phyloP scores from a whole-genome alignment of 495 filamentous ascomycete species.

The Daldinia vernicosa region DNA sequence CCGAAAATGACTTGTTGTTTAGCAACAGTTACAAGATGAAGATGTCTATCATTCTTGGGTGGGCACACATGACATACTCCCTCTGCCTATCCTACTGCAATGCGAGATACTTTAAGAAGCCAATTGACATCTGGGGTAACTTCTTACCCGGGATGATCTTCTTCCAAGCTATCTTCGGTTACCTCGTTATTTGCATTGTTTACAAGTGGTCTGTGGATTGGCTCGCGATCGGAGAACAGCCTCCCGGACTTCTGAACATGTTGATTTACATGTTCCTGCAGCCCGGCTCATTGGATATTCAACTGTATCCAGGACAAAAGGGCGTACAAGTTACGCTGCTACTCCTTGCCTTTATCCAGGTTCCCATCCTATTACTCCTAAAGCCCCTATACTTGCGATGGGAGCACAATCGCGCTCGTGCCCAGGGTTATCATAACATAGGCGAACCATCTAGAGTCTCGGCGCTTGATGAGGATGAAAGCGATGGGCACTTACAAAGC shows the following conservation, averaged over 20 bases:
- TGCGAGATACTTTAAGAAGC: slow-evolving; percentile 89
- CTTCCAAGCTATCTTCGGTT: slow-evolving; percentile 98
- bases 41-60: slow-evolving; percentile 94
- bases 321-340: slow-evolving; percentile 79
- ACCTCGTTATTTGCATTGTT: slow-evolving; percentile 90
- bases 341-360: slow-evolving; percentile 83
- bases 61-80: slow-evolving; percentile 98
- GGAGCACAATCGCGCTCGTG: slow-evolving; percentile 90
- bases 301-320: slow-evolving; percentile 79
- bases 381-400: slow-evolving; percentile 94
- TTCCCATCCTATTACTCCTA: slow-evolving; percentile 89
- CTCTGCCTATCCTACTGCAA: slow-evolving; percentile 93
- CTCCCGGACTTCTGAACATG: slow-evolving; percentile 95
- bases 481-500: slow-evolving; percentile 54
- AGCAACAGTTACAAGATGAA: slow-evolving; percentile 99
- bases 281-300: slow-evolving; percentile 74
- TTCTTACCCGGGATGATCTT: slow-evolving; percentile 99
- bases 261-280: slow-evolving; percentile 99
- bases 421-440: slow-evolving; percentile 89
- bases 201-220: slow-evolving; percentile 98
- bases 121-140: slow-evolving; percentile 95
- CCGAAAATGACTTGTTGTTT: slow-evolving; percentile 93
- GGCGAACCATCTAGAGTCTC: slow-evolving; percentile 87
- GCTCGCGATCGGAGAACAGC: slow-evolving; percentile 68
- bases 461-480: slow-evolving; percentile 85